phyloP scores from a whole-genome alignment of 768 basidiomycete genomes.

The Trametes villosa region DNA sequence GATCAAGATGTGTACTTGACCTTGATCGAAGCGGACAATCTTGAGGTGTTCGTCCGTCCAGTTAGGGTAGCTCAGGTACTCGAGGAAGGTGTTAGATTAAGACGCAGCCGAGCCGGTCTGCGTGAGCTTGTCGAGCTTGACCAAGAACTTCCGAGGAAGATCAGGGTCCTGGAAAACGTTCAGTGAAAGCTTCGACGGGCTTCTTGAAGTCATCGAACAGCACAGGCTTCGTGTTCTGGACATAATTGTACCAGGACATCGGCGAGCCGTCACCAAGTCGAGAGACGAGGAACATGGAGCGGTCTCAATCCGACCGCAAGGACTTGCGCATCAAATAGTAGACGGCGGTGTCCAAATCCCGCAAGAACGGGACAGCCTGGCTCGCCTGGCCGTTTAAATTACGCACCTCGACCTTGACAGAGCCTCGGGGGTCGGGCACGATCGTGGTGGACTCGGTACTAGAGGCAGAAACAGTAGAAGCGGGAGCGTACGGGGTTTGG shows the following conservation, averaged over 20 bases:
- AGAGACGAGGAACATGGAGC: background rate
- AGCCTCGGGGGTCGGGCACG: background rate
- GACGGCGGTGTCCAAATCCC: conserved; percentile 2
- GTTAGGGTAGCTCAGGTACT: conserved; percentile 34
- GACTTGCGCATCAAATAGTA: background rate
- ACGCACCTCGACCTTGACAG: background rate
- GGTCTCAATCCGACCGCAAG: background rate
- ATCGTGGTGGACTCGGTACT: background rate
- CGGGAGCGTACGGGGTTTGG: background rate
- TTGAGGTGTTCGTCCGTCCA: conserved; percentile 37
- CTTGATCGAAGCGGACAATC: conserved; percentile 33
- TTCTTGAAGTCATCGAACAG: conserved; percentile 4
- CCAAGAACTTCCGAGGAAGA: conserved; percentile 22
- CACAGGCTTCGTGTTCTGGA: background rate
- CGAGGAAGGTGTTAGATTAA: conserved; percentile 35
- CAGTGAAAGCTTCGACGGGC: background rate
- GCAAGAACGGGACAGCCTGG: background rate
- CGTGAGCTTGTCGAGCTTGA: conserved; percentile 35
- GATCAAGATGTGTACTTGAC: background rate
- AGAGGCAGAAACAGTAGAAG: background rate
- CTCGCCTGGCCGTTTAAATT: conserved; percentile 3
- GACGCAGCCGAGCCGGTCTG: conserved; percentile 38
- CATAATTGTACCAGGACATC: background rate
- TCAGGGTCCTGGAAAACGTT: conserved; percentile 2
- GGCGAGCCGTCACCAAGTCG: conserved; percentile 5